Evolutionary conservation across 2,329 filamentous ascomycete species (phyloP), one percentile per base, ranked within the genome.

Genomic region (Diplodia mutila): DNA sequence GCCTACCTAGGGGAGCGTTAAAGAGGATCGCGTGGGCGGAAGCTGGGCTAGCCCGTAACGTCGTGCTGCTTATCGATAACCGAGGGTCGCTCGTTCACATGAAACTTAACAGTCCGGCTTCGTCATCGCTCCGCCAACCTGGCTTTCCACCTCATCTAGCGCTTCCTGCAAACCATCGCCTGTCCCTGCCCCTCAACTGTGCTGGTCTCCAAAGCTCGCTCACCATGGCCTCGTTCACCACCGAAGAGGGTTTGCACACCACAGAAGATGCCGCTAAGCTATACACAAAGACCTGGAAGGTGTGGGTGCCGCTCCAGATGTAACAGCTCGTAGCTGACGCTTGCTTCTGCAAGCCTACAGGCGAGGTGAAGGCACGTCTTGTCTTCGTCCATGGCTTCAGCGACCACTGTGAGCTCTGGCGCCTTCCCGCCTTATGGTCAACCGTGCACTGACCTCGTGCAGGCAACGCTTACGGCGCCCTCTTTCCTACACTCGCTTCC

Each of bases 341-440:
- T 34, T 42, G 48, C 46, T n/a, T 69, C 70, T 16, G 59, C 37
- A 57, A 89, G 89, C 87, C 87, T 34, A 77, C 84, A 34, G 84
- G 82, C 16, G 79, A 84, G 14, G 79, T 85, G 66, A 86, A 85
- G 73, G 93, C 93, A 42, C 91, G 91, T 72, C 78, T 97, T 61
- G 84, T 95, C 73, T 91, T 96, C 79, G 82, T 97, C 70, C 94
- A 97, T 80, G 94, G 94, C 74, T 97, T 94, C 84, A 93, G 89
- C 78, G 94, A 97, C 79, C 92, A 96, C 79, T 84, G 83, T 83
- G 76, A 70, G 76, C 69, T 49, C 29, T n/a, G 32, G 25, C 21
- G 39, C 21, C 42, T 55, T 29, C 14, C n/a, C 25, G 11, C 11
- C 23, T 48, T 14, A 64, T 32, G n/a, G 16, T 29, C 29, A 29